phyloP scores from a whole-genome alignment of 2,329 filamentous ascomycete species.

The Neofusicoccum umdonicola region DNA sequence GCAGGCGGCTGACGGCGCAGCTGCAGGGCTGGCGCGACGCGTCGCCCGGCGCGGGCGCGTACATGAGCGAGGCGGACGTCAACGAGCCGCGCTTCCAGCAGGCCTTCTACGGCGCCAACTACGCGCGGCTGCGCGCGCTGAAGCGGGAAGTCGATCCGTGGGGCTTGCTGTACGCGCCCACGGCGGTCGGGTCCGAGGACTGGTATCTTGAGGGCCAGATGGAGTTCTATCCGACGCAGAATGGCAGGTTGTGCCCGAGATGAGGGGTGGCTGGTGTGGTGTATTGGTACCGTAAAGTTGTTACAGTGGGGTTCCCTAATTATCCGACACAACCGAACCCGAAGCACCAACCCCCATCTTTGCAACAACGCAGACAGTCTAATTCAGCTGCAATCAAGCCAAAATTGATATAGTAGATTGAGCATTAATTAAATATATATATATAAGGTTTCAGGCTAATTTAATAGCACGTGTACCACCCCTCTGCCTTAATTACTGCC shows the following conservation, averaged over 20 bases:
- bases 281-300: too few species aligned
- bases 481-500: too few species aligned
- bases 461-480: too few species aligned
- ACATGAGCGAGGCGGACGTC: constrained; percentile 31
- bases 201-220: constrained; percentile 22
- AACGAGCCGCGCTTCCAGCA: constrained; percentile 25
- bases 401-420: too few species aligned
- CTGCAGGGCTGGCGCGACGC: not conserved
- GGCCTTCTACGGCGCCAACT: constrained; percentile 28
- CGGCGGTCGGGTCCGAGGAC: constrained; percentile 28
- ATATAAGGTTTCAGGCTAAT: too few species aligned
- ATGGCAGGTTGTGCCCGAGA: constrained; percentile 18
- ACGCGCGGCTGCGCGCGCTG: constrained; percentile 21
- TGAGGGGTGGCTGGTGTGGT: too few species aligned
- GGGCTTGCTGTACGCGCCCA: constrained; percentile 24
- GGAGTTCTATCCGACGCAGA: constrained; percentile 16
- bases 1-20: not conserved
- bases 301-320: too few species aligned
- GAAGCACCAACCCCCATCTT: too few species aligned
- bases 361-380: too few species aligned
- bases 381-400: too few species aligned
- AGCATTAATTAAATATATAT: too few species aligned
- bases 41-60: constrained; percentile 23
- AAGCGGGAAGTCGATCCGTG: constrained; percentile 26
- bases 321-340: too few species aligned